Evolutionary conservation across 176 grass and related monocot genomes (phyloP).

Genomic region (Aegilops speltoides): DNA sequence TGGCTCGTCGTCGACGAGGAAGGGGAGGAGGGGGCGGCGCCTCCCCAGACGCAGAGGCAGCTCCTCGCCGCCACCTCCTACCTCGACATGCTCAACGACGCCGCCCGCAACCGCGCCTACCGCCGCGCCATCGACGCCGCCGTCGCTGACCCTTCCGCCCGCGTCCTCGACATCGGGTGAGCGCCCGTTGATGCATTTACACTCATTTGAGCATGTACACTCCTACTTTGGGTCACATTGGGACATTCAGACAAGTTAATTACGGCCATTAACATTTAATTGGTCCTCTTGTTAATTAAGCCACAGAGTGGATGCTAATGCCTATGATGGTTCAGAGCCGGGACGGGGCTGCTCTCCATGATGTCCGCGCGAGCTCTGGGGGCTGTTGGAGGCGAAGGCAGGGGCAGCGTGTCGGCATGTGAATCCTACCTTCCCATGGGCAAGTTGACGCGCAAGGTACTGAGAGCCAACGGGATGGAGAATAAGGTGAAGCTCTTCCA

Average conservation of each 20-base stretch:
- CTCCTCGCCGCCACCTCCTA: conserved; percentile 79
- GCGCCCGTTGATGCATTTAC: background rate
- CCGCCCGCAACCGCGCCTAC: conserved; percentile 67
- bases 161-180: conserved; percentile 94
- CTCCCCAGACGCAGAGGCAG: conserved; percentile 15
- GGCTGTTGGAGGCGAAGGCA: conserved; percentile 34
- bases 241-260: background rate
- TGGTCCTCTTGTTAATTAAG: background rate
- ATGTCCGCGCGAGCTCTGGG: conserved; percentile 67
- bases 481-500: conserved; percentile 66
- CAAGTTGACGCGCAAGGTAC: conserved; percentile 72
- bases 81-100: conserved; percentile 95
- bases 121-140: conserved; percentile 66
- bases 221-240: background rate
- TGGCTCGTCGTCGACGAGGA: conserved; percentile 81
- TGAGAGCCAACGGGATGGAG: conserved; percentile 70
- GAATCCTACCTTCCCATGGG: conserved; percentile 96
- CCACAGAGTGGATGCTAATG: conserved; percentile 25
- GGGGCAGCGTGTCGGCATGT: conserved; percentile 58
- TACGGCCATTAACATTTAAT: background rate
- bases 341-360: conserved; percentile 93
- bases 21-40: conserved; percentile 18
- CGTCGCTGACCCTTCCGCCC: conserved; percentile 54
- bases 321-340: conserved; percentile 58
- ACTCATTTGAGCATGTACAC: background rate